Evolutionary conservation across 305 asterid genomes (phyloP), one percentile per base, ranked within the genome.

Genomic region (Fraxinus albicans): DNA sequence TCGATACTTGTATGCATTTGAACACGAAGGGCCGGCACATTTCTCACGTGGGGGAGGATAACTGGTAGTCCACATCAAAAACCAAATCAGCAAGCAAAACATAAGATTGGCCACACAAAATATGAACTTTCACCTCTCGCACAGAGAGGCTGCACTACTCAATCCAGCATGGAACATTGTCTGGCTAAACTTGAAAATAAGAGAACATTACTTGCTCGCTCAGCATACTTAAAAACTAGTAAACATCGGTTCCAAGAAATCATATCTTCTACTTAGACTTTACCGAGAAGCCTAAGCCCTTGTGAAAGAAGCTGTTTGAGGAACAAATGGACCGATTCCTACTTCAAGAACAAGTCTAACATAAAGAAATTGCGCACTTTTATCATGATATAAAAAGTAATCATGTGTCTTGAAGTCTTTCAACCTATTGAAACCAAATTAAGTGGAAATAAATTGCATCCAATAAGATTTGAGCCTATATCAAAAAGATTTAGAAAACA

Each of bases 1-100:
- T 27, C 98, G 90, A 83, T 94, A 94, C 86, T 92, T 94, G 90
- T 92, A 94, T 76, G 83, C 89, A 82, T 94, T 94, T 77, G 91
- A 87, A 84, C 98, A 94, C 15, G 92, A 91, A 50, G 98, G 98
- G 4, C 90, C 95, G 0, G 91, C 97, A 83, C 97, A 94, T 89
- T 89, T 92, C 85, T 93, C 97, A 15, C 55, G 91, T 23, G 97
- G 97, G 65, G 96, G 94, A 77, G 97, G 98, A 83, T 94, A 94
- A 86, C 98, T 91, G 90, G 36, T 84, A 84, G 87, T 31, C 80
- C 86, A 81, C 69, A 72, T 78, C 25, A 65, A 86, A 65, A 67
- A 25, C 55, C 42, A 29, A 3, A 73, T 76, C 8, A 76, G 63
- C 29, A 58, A 4, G 29, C 33, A 53, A 63, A 2, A 25, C 33